Evolutionary conservation across 2,329 filamentous ascomycete species (phyloP).

Genomic region (Ophiostoma sp.): DNA sequence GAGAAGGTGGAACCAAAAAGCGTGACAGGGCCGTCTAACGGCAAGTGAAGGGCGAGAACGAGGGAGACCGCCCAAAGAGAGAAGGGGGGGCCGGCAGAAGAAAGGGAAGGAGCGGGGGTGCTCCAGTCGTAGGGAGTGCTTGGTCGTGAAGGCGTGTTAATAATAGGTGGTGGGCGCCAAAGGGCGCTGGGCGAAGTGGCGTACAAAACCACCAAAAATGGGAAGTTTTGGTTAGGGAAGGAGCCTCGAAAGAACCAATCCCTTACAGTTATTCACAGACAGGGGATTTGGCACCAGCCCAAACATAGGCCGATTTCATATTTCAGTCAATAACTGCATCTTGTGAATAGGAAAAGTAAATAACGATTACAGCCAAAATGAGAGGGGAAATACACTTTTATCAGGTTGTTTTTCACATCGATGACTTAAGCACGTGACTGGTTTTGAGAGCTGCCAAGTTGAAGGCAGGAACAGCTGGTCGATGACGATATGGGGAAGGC

Average conservation of each 20-base stretch:
- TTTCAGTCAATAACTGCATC: not conserved
- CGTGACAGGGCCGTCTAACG: not conserved
- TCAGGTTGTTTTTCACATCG: not conserved
- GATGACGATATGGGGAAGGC: conserved; percentile 11
- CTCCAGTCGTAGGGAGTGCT: not conserved
- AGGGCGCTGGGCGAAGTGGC: not conserved
- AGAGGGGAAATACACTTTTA: not conserved
- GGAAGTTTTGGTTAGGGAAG: not conserved
- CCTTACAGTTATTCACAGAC: conserved; percentile 11
- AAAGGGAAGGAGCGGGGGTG: not conserved
- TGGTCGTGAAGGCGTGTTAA: conserved; percentile 16
- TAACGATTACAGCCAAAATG: not conserved
- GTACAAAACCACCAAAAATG: not conserved
- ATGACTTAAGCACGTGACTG: not conserved
- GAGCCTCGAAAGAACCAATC: not conserved
- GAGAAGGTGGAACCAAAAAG: not conserved
- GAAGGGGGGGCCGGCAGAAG: not conserved
- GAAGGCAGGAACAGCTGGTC: not conserved
- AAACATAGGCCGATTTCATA: not conserved
- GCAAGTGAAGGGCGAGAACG: conserved; percentile 5
- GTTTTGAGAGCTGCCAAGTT: not conserved
- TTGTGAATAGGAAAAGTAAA: not conserved
- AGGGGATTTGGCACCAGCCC: not conserved
- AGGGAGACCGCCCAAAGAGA: not conserved
- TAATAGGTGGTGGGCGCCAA: conserved; percentile 6